Evolutionary conservation across 31 red algal genomes (phyloP).

Genomic region (Porphyra umbilicalis): DNA sequence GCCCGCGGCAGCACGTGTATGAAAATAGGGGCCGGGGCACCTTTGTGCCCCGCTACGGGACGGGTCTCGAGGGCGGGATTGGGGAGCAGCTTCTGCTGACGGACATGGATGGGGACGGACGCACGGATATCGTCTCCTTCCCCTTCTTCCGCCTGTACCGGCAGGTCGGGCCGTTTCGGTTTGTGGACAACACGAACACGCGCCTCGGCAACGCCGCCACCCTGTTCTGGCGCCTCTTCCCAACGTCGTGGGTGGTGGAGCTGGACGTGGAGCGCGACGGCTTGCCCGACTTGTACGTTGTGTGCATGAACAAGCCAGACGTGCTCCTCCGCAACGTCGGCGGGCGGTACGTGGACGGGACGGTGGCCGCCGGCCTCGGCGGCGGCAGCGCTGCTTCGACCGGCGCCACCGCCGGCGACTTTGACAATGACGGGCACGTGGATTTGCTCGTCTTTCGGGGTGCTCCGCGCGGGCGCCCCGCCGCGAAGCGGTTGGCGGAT

Average conservation of each 20-base stretch:
- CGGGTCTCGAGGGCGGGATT: neutral
- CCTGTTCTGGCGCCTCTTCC: too few species aligned
- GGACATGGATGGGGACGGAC: too few species aligned
- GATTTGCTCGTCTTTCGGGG: neutral
- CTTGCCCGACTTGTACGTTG: neutral
- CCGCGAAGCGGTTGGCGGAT: neutral
- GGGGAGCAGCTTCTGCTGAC: too few species aligned
- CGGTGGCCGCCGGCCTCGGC: neutral
- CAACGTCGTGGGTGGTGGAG: too few species aligned
- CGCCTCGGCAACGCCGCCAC: too few species aligned
- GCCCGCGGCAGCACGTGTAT: conserved; percentile 8
- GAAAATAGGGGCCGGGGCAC: neutral
- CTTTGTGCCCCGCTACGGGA: neutral
- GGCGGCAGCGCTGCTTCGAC: neutral
- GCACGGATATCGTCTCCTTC: too few species aligned
- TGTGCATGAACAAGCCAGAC: neutral
- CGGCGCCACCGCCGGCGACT: neutral
- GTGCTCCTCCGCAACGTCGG: neutral
- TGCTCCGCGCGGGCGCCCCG: neutral
- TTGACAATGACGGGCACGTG: neutral
- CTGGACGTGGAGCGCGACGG: too few species aligned
- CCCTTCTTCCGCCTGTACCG: too few species aligned
- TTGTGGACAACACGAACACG: too few species aligned
- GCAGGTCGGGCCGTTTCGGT: too few species aligned
- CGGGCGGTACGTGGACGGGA: neutral